Conservation (phyloP, 768 basidiomycete species). For the Sporobolomyces roseus region DNA sequence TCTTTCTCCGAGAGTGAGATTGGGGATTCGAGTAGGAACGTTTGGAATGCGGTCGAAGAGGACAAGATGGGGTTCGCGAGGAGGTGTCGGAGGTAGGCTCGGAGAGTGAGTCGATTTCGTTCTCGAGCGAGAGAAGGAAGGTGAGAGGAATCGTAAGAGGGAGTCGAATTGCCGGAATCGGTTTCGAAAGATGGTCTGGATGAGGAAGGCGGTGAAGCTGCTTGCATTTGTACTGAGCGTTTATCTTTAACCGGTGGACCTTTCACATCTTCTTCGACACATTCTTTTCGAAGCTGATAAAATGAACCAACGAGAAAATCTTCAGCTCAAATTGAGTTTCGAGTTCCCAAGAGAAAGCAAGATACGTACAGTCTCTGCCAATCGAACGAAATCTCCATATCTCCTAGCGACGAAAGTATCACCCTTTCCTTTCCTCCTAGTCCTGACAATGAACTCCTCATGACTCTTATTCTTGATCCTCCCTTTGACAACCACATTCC, state of each 20-base stretch:
- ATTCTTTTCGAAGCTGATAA: conserved; percentile 72
- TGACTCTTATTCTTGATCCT: conserved; percentile 79
- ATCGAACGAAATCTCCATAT: conserved; percentile 89
- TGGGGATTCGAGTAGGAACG: conserved; percentile 76
- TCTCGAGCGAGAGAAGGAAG: conserved; percentile 60
- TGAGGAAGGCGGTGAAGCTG: conserved; percentile 11
- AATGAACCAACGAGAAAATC: too few relatives aligned
- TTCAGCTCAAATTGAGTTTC: too few relatives aligned
- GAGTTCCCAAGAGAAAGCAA: conserved; percentile 18
- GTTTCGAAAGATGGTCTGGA: conserved; percentile 17
- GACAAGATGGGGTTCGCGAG: conserved; percentile 68
- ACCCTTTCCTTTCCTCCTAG: conserved; percentile 63
- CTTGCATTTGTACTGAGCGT: conserved; percentile 44
- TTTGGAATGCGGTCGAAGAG: conserved; percentile 76
- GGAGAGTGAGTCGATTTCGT: conserved; percentile 89
- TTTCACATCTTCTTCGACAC: conserved; percentile 75
- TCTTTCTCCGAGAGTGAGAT: conserved; percentile 68
- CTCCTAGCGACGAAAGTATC: conserved; percentile 86
- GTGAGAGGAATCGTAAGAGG: conserved; percentile 13
- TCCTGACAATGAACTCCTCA: conserved; percentile 97
- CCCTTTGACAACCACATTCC: conserved; percentile 76
- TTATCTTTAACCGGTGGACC: conserved; percentile 85
- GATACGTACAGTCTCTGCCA: conserved; percentile 69
- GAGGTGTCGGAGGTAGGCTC: conserved; percentile 82
- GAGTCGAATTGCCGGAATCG: conserved; percentile 17